Conservation (phyloP, 177 flowering plant genomes). For the Telopea speciosissima region DNA sequence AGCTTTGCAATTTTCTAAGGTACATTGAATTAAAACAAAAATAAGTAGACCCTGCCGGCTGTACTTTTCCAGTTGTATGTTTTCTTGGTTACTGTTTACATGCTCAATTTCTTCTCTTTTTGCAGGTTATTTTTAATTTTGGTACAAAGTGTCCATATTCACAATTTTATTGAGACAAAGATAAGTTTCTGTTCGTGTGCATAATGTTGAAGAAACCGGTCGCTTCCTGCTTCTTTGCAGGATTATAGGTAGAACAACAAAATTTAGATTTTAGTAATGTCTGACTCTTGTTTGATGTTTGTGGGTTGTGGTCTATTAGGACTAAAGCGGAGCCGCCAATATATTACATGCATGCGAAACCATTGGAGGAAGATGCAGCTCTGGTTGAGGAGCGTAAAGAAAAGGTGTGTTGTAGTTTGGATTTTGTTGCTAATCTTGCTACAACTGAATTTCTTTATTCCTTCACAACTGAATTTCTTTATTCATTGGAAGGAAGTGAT, state of each 20-base stretch:
- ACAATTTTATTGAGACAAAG: slow-evolving; percentile 92
- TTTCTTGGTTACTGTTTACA: too few relatives aligned
- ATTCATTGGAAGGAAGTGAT: background rate
- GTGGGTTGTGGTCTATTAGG: slow-evolving; percentile 39
- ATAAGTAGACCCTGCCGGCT: background rate
- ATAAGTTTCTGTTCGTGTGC: slow-evolving; percentile 89
- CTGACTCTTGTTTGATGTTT: slow-evolving; percentile 20
- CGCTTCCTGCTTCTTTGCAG: slow-evolving; percentile 27
- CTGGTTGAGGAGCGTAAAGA: slow-evolving; percentile 56
- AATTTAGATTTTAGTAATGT: slow-evolving; percentile 2
- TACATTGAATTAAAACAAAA: slow-evolving; percentile 8
- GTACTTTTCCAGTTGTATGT: background rate
- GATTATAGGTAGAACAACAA: slow-evolving; percentile 23
- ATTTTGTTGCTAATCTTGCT: background rate
- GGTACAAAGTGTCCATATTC: slow-evolving; percentile 98
- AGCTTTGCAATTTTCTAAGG: slow-evolving; percentile 91
- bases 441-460: too few relatives aligned
- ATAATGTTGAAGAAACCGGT: slow-evolving; percentile 44
- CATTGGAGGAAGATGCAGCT: slow-evolving; percentile 64
- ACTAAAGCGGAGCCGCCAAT: slow-evolving; percentile 87
- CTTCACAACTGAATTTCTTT: background rate
- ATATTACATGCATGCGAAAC: slow-evolving; percentile 62
- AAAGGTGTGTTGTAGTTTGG: slow-evolving; percentile 36
- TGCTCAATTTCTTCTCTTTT: background rate
- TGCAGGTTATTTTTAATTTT: slow-evolving; percentile 98